Base-by-base conservation (phyloP, 1,284 basidiomycete species). In the Chondrostereum purpureum region DNA sequence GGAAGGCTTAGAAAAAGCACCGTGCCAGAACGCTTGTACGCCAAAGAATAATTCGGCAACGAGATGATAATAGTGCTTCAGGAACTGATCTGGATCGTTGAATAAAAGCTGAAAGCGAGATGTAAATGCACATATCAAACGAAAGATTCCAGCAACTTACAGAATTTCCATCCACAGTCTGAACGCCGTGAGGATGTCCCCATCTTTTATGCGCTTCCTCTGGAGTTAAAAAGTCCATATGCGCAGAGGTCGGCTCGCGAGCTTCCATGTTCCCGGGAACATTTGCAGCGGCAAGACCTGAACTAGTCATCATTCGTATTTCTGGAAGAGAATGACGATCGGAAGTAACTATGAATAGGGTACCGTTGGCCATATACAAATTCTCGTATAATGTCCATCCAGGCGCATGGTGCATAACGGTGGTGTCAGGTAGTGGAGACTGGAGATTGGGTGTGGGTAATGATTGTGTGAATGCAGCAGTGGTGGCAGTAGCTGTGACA, bases 321-420 rank as follows among this genome's bases (percentile, higher is more conserved):
- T 78, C 74, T 0, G 88, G 88, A 54, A 82, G 85, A 44, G 19
- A 48, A 14, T 12, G 48, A 16, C 60, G 65, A 17, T 68, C 66
- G 42, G 64, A 73, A 48, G 70, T 79, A 50, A 79, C 65, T 50
- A 89, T 72, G 58, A 75, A 80, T 21, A 91, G 65, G 0, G 83
- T 86, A 10, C 84, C 87, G 53, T 88, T 82, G 40, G 76, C 78
- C 74, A 90, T 80, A 68, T 90, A 90, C 11, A 92, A 60, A 55
- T 88, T 78, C 38, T 75, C 73, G 60, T 88, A 88, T 23, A 91
- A 63, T 0, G 88, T 90, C 86, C 88, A 92, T 35, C 89, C 88
- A 35, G 80, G 79, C 12, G 77, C 78, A 47, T 84, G 82, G n/a
- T 74, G 68, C 8, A 78, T 57, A 17, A 84, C 55, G 11, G 68